phyloP scores from a whole-genome alignment of 371 early-diverging fungal genomes.

The Rhizomucor pusillus region DNA sequence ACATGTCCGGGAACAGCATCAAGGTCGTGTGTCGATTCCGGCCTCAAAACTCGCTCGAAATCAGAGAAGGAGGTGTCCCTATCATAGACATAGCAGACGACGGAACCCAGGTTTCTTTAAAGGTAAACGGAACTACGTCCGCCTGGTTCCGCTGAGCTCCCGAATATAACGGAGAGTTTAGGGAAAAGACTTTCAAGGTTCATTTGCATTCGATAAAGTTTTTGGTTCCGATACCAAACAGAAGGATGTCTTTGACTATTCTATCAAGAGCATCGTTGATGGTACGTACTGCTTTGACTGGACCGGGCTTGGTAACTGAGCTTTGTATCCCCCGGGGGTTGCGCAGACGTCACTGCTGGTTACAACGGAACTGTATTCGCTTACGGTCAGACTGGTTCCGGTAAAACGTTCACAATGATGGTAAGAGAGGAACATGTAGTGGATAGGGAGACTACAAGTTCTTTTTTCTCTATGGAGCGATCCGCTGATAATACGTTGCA shows the following conservation, averaged over 20 bases:
- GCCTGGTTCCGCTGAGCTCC: background rate
- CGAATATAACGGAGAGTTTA: slow-evolving; percentile 22
- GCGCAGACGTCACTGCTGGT: slow-evolving; percentile 69
- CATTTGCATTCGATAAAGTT: slow-evolving; percentile 87
- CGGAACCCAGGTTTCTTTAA: slow-evolving; percentile 72
- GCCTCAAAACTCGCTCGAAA: slow-evolving; percentile 92
- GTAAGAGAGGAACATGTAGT: slow-evolving; percentile 34
- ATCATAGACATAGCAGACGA: slow-evolving; percentile 84
- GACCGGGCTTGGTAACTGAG: slow-evolving; percentile 1
- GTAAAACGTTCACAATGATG: slow-evolving; percentile 99
- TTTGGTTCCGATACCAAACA: slow-evolving; percentile 85
- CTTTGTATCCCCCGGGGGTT: background rate
- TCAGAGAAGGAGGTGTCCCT: slow-evolving; percentile 84
- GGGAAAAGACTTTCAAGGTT: slow-evolving; percentile 81
- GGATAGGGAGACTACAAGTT: background rate
- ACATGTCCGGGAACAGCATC: slow-evolving; percentile 80
- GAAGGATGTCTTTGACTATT: slow-evolving; percentile 83
- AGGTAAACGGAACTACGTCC: slow-evolving; percentile 34
- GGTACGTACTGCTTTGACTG: slow-evolving; percentile 49
- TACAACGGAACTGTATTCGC: slow-evolving; percentile 99
- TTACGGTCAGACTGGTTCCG: slow-evolving; percentile 98
- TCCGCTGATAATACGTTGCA: slow-evolving; percentile 26
- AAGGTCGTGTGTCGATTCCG: slow-evolving; percentile 97
- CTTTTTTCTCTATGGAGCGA: background rate
- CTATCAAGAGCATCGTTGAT: slow-evolving; percentile 88